Conservation (phyloP, 371 early-diverging fungal species). For the Apophysomyces elegans region DNA sequence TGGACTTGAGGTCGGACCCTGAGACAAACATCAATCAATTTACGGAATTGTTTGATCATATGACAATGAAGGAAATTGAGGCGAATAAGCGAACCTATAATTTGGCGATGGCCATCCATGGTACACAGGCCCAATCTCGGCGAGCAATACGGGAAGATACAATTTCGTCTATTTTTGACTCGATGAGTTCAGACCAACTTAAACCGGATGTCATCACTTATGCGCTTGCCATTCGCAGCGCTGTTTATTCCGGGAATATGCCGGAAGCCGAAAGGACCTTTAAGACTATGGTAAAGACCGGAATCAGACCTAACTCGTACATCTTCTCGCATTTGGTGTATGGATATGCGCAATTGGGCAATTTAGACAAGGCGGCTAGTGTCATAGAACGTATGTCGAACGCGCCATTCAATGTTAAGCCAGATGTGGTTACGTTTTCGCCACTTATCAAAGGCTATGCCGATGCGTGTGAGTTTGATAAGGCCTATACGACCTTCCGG, state of each 20-base stretch:
- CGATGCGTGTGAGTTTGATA: slow-evolving; percentile 36
- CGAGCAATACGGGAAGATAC: not conserved
- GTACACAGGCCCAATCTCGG: slow-evolving; percentile 22
- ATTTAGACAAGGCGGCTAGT: slow-evolving; percentile 35
- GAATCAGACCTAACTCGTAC: slow-evolving; percentile 40
- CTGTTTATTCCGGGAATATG: slow-evolving; percentile 37
- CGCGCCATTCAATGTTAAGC: slow-evolving; percentile 27
- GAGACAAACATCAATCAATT: not conserved
- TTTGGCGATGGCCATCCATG: slow-evolving; percentile 33
- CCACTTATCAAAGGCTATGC: slow-evolving; percentile 44
- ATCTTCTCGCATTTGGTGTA: slow-evolving; percentile 44
- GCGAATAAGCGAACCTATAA: slow-evolving; percentile 39
- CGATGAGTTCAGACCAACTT: slow-evolving; percentile 20
- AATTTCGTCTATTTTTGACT: slow-evolving; percentile 6
- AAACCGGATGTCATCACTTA: slow-evolving; percentile 37
- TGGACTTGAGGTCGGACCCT: slow-evolving; percentile 2
- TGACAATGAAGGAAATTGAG: slow-evolving; percentile 1
- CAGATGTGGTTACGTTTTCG: slow-evolving; percentile 34
- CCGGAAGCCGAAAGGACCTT: slow-evolving; percentile 31
- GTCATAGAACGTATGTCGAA: slow-evolving; percentile 25
- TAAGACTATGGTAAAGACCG: slow-evolving; percentile 32
- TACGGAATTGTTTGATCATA: not conserved
- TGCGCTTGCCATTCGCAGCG: slow-evolving; percentile 41
- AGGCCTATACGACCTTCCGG: slow-evolving; percentile 34
- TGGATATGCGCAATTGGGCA: slow-evolving; percentile 34